phyloP scores from a whole-genome alignment of 2,329 filamentous ascomycete species.

The Colletotrichum shisoi region DNA sequence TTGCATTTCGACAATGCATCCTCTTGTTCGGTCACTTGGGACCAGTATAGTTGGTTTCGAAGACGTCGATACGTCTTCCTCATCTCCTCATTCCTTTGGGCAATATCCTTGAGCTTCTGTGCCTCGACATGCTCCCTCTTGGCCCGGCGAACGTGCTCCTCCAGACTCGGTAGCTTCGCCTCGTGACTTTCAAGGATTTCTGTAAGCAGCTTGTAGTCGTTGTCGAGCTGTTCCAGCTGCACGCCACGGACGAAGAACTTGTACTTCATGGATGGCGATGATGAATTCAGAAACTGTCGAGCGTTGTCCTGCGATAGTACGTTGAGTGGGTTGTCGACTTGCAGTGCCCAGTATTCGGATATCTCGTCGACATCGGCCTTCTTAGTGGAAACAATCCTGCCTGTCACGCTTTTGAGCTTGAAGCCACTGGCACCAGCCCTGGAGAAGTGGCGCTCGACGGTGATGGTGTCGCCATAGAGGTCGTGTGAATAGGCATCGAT shows the following conservation, averaged over 20 bases:
- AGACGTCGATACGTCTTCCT: constrained; percentile 67
- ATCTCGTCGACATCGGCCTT: constrained; percentile 91
- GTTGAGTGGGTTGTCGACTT: constrained; percentile 96
- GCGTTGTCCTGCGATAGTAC: constrained; percentile 95
- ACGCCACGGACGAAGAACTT: constrained; percentile 96
- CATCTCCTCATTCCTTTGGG: constrained; percentile 52
- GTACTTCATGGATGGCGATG: constrained; percentile 85
- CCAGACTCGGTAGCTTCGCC: constrained; percentile 66
- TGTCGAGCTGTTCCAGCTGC: constrained; percentile 88
- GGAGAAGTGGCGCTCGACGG: constrained; percentile 89
- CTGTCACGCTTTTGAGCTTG: constrained; percentile 79
- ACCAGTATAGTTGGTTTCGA: constrained; percentile 80
- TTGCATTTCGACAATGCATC: constrained; percentile 52
- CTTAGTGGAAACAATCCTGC: constrained; percentile 78
- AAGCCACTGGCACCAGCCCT: constrained; percentile 79
- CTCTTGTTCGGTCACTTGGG: constrained; percentile 82
- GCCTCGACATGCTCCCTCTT: constrained; percentile 56
- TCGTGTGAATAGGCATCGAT: constrained; percentile 83
- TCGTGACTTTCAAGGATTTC: constrained; percentile 79
- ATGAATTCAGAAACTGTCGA: constrained; percentile 87
- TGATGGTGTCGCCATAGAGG: constrained; percentile 82
- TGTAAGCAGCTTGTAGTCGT: constrained; percentile 86
- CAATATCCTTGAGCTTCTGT: constrained; percentile 45
- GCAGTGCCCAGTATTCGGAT: constrained; percentile 88
- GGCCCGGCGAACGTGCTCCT: constrained; percentile 70